A percentile compares a stretch with the other conserved stretches of the same genome.
phyloP scores from a whole-genome alignment of 2,329 filamentous ascomycete species.

The Colletotrichum karsti region DNA sequence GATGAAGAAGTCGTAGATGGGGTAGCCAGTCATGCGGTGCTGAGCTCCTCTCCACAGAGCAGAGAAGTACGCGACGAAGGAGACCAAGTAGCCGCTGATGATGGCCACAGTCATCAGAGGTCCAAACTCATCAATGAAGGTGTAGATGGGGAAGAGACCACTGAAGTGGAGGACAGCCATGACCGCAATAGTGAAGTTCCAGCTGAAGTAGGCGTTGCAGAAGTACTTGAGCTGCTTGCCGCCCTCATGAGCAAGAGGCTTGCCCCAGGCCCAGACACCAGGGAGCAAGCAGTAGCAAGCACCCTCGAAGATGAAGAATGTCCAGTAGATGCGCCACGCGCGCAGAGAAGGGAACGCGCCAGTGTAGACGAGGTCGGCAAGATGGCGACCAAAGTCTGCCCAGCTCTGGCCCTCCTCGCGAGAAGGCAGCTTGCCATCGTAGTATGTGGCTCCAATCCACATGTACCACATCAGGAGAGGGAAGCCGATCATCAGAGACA shows the following conservation, averaged over 20 bases:
- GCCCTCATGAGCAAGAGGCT: slow-evolving; percentile 82
- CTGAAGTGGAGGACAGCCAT: slow-evolving; percentile 80
- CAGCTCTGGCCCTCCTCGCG: slow-evolving; percentile 69
- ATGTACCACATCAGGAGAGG: slow-evolving; percentile 94
- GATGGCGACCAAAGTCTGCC: slow-evolving; percentile 71
- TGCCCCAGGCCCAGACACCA: slow-evolving; percentile 87
- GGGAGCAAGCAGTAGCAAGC: slow-evolving; percentile 86
- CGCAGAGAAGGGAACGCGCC: slow-evolving; percentile 84
- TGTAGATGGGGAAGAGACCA: slow-evolving; percentile 89
- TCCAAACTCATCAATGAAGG: slow-evolving; percentile 93
- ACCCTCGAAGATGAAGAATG: slow-evolving; percentile 86
- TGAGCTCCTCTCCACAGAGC: slow-evolving; percentile 81
- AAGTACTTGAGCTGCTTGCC: slow-evolving; percentile 93
- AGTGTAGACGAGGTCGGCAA: slow-evolving; percentile 76
- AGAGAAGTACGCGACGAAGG: slow-evolving; percentile 86
- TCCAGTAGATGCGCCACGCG: slow-evolving; percentile 96
- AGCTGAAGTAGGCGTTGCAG: slow-evolving; percentile 88
- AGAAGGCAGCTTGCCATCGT: slow-evolving; percentile 78
- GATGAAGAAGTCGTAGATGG: slow-evolving; percentile 93
- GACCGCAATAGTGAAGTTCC: slow-evolving; percentile 84
- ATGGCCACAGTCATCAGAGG: slow-evolving; percentile 94
- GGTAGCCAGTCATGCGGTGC: slow-evolving; percentile 91
- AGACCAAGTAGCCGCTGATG: slow-evolving; percentile 85
- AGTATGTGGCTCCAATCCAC: slow-evolving; percentile 91
- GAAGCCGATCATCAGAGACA: slow-evolving; percentile 85